Conservation (phyloP, 768 basidiomycete genomes). For the Sutorius australiensis region DNA sequence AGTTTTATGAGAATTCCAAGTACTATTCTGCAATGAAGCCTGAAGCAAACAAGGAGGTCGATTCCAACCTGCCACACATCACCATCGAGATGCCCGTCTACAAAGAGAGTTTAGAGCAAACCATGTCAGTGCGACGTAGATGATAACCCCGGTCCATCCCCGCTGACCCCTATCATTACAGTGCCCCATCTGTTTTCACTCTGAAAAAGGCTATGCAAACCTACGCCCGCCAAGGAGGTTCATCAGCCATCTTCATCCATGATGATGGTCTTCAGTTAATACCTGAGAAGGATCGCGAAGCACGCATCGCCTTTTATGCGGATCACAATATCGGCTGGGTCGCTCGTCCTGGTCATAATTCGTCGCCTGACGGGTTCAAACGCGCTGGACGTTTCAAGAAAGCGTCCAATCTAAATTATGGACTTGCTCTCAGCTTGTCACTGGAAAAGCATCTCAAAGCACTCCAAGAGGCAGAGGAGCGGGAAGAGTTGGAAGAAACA, state of each 20-base stretch:
- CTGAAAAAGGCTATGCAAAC: slow-evolving; percentile 61
- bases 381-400: slow-evolving; percentile 87
- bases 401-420: slow-evolving; percentile 89
- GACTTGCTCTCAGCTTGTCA: slow-evolving; percentile 41
- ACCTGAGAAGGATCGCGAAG: slow-evolving; percentile 42
- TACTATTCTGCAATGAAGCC: slow-evolving; percentile 76
- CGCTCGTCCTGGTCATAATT: slow-evolving; percentile 48
- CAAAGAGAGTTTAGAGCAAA: slow-evolving; percentile 78
- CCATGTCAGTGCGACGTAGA: slow-evolving; percentile 55
- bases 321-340: slow-evolving; percentile 59
- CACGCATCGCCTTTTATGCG: slow-evolving; percentile 51
- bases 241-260: slow-evolving; percentile 54
- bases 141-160: background rate
- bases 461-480: slow-evolving; percentile 43
- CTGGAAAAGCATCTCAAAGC: slow-evolving; percentile 34
- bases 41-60: slow-evolving; percentile 57
- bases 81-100: slow-evolving; percentile 86
- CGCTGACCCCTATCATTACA: slow-evolving; percentile 18
- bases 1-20: slow-evolving; percentile 78
- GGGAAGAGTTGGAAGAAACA: slow-evolving; percentile 32
- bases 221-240: slow-evolving; percentile 62
- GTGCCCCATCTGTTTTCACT: slow-evolving; percentile 66
- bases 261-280: slow-evolving; percentile 59
- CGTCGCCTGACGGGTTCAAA: slow-evolving; percentile 25
- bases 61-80: slow-evolving; percentile 64